Evolutionary conservation across 495 filamentous ascomycete species (phyloP).

Genomic region (Neurospora terricola): DNA sequence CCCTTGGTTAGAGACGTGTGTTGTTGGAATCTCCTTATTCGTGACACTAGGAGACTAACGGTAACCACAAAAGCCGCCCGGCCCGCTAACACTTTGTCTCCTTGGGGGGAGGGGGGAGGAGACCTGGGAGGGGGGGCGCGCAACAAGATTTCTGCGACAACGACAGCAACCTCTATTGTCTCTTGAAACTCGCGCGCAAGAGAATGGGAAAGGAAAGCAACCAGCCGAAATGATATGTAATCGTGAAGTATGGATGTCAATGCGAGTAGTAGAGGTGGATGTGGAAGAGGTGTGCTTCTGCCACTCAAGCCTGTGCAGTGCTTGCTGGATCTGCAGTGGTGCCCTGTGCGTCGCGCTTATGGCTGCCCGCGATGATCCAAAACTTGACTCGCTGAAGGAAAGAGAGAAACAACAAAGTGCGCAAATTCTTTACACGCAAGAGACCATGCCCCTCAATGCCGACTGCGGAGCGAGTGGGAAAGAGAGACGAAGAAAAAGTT

Average conservation of each 20-base stretch:
- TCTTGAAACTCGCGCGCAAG: neutral
- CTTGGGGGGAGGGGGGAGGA: neutral
- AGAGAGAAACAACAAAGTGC: neutral
- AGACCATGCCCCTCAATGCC: neutral
- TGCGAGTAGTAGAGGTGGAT: neutral
- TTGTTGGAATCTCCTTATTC: slow-evolving; percentile 1
- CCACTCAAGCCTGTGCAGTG: neutral
- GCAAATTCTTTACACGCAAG: neutral
- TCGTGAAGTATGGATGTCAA: neutral
- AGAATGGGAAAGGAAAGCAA: neutral
- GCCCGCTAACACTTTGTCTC: neutral
- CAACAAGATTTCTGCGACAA: neutral
- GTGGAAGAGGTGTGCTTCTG: neutral
- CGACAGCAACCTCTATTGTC: neutral
- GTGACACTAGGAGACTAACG: neutral
- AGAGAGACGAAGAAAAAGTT: neutral
- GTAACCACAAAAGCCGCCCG: neutral
- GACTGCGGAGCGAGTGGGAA: neutral
- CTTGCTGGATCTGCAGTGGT: neutral
- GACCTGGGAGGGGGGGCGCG: neutral
- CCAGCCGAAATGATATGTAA: neutral
- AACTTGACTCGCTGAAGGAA: neutral
- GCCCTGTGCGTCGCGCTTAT: neutral
- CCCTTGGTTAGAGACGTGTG: neutral
- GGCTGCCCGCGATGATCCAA: neutral